Conservation (phyloP, 306 rosid species). For the Cicer yamashitae region DNA sequence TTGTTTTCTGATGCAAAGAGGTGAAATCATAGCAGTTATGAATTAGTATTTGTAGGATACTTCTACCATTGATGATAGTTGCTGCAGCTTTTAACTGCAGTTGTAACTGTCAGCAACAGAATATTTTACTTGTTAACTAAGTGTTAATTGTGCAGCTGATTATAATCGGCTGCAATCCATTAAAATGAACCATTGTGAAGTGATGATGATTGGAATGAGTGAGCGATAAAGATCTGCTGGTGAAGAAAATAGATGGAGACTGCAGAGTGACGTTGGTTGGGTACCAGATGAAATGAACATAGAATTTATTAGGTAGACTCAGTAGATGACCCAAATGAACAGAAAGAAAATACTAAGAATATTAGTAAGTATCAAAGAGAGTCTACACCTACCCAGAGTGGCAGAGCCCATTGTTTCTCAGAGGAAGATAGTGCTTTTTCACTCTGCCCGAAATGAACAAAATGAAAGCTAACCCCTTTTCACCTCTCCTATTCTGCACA, state of each 20-base stretch:
- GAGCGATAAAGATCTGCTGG: neutral
- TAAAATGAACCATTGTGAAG: neutral
- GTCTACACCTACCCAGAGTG: neutral
- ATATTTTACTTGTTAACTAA: neutral
- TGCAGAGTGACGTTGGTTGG: neutral
- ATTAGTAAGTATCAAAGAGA: neutral
- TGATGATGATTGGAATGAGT: neutral
- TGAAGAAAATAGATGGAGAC: neutral
- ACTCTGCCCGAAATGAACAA: neutral
- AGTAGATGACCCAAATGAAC: constrained; percentile 2
- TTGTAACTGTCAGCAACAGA: neutral
- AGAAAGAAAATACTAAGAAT: neutral
- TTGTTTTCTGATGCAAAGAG: constrained; percentile 15
- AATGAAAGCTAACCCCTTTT: neutral
- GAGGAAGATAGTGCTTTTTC: too few relatives aligned
- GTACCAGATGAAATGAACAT: neutral
- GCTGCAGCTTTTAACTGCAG: neutral
- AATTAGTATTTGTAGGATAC: constrained; percentile 2
- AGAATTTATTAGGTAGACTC: neutral
- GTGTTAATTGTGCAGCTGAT: neutral
- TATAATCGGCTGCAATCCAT: neutral
- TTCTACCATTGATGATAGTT: neutral
- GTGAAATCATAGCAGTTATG: neutral
- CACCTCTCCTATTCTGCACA: neutral
- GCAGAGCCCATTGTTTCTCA: too few relatives aligned